Base-by-base conservation (phyloP, 192 early-diverging fungal genomes). In the Diversispora eburnea region DNA sequence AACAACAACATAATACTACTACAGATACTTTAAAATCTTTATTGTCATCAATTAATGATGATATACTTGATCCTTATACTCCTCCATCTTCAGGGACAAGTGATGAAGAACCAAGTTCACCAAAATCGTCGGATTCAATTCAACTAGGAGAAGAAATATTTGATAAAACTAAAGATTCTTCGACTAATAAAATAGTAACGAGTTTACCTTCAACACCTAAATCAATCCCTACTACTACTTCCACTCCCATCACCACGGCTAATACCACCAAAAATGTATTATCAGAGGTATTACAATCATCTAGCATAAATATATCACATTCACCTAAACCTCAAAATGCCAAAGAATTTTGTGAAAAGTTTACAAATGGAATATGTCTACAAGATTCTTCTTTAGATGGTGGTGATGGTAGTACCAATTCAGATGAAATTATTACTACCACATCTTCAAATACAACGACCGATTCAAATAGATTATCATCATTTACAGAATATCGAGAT, bases 21-120 rank as follows among this genome's bases (percentile, higher is more conserved):
- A 33, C 25, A 2, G 25, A 33, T 33, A 33, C 25, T 33, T 33
- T 33, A 33, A 33, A 33, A 33, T 33, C 25, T 33, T 33, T 33
- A 2, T 33, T 33, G 25, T 33, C 56, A 17, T 22, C 57, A 22
- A 56, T 19, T 19, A 15, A 17, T 52, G 17, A 17, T 25, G 5
- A 19, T 22, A 25, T 6, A 13, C 49, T 22, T 47, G 60, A 72
- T 48, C 39, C 72, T n/a, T 73, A 33, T 41, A 77, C 76, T 46
- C 76, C 76, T 22, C 76, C 76, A 56, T 77, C 76, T 20, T 77
- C 76, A 43, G 20, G 67, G 9, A 46, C 5, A 15, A 71, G 76
- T 19, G 76, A 77, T 47, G 55, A 64, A 5, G 67, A 68, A 33
- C 42, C 55, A 46, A 68, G 41, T 45, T 46, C 74, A 13, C 42